phyloP scores from a whole-genome alignment of 2,329 filamentous ascomycete species.

The Arthrocladium fulminans region DNA sequence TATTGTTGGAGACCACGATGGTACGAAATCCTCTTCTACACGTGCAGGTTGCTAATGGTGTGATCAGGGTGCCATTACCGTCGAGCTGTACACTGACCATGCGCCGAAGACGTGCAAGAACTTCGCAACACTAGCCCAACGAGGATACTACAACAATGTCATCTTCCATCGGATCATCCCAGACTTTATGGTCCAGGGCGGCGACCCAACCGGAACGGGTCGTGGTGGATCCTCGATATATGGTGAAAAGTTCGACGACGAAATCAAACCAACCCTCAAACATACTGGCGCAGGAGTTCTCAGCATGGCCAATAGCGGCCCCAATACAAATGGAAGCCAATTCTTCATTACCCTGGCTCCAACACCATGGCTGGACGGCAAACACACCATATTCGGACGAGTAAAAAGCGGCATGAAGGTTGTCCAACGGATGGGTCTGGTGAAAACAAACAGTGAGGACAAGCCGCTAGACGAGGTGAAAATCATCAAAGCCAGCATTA shows the following conservation, averaged over 20 bases:
- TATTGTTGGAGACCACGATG: conserved; percentile 79
- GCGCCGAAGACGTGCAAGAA: conserved; percentile 83
- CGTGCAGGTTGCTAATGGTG: conserved; percentile 3
- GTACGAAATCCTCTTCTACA: conserved; percentile 36
- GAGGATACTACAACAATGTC: conserved; percentile 80
- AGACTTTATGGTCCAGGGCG: conserved; percentile 92
- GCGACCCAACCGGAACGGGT: conserved; percentile 89
- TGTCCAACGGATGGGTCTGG: conserved; percentile 79
- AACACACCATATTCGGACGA: conserved; percentile 92
- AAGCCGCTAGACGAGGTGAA: conserved; percentile 71
- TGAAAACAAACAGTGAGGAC: conserved; percentile 75
- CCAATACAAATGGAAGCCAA: conserved; percentile 87
- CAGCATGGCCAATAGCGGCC: conserved; percentile 91
- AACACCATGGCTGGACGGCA: conserved; percentile 92
- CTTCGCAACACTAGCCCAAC: conserved; percentile 67
- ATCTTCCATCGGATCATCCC: conserved; percentile 92
- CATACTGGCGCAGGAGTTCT: conserved; percentile 91
- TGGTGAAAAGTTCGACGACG: conserved; percentile 88
- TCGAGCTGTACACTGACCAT: conserved; percentile 86
- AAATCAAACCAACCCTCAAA: conserved; percentile 68
- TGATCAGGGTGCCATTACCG: conserved; percentile 63
- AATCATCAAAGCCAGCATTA: conserved; percentile 62
- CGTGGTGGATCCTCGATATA: conserved; percentile 83
- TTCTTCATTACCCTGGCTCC: conserved; percentile 94
- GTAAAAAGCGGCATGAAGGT: conserved; percentile 75